Conservation (phyloP, 2,329 filamentous ascomycete species). For the Trichophyton equinum region DNA sequence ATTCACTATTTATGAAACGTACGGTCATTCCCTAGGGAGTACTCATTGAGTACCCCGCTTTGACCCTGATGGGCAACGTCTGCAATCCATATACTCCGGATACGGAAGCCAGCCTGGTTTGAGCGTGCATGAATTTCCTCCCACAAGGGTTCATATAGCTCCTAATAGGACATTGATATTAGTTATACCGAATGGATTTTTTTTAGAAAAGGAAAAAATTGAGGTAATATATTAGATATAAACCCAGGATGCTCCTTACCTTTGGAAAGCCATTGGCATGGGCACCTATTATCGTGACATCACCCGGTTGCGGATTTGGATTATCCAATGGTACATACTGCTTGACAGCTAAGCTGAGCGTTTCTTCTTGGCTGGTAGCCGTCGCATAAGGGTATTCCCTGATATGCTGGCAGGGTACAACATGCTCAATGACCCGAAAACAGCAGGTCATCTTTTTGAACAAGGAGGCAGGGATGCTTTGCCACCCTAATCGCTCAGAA, state of each 20-base stretch:
- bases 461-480: not conserved
- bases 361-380: slow-evolving; percentile 58
- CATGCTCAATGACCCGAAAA: slow-evolving; percentile 56
- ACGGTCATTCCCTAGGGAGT: slow-evolving; percentile 72
- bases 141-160: slow-evolving; percentile 87
- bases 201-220: no score
- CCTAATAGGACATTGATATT: slow-evolving; percentile 31
- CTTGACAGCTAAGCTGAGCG: slow-evolving; percentile 64
- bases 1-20: slow-evolving; percentile 23
- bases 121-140: slow-evolving; percentile 58
- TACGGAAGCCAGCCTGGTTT: slow-evolving; percentile 49
- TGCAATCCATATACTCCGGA: slow-evolving; percentile 78
- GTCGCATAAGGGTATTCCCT: slow-evolving; percentile 69
- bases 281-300: slow-evolving; percentile 72
- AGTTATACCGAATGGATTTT: not conserved
- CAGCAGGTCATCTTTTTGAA: slow-evolving; percentile 11
- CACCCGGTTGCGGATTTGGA: slow-evolving; percentile 52
- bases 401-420: slow-evolving; percentile 61
- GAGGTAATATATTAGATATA: not conserved
- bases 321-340: slow-evolving; percentile 74
- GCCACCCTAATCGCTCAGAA: no score
- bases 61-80: slow-evolving; percentile 78
- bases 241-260: slow-evolving; percentile 33
- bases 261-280: slow-evolving; percentile 93
- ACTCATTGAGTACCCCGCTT: slow-evolving; percentile 66